Base-by-base conservation (phyloP, 1,284 basidiomycete genomes). In the Cryptococcus sp. region DNA sequence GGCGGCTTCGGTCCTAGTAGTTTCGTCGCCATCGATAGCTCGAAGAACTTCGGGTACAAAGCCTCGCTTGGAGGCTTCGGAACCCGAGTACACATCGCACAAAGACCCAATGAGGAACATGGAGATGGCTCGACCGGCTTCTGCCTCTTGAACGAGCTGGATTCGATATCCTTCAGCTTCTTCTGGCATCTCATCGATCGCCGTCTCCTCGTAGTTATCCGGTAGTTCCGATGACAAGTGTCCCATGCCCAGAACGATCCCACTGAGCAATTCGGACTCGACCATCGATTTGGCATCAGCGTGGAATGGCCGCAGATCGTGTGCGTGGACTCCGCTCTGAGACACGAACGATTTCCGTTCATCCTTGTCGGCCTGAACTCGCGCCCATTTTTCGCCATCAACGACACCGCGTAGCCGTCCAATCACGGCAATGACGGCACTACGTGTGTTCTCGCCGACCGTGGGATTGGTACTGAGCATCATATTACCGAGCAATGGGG, bases 1-100 rank as follows among this genome's bases (percentile, higher is more conserved):
- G 0, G 88, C 88, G 1, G 89, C 91, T 73, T 97, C 93, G 48
- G 89, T 83, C 59, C 93, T 81, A 9, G 96, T 90, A 80, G 87
- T 88, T 52, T 85, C 81, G 42, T 85, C 78, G 64, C 97, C 92
- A 42, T 79, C 79, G n/a, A 83, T 81, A 13, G 90, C 85, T 25
- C 85, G 80, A 57, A 87, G 81, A 2, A 98, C 83, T 71, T 96
- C 91, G 45, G 82, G 81, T 1, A 94, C 82, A 67, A 97, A 91
- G 1, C 76, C 75, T 45, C 82, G 80, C 13, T 72, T 68, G 49
- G 85, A 80, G 5, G 83, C 81, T 32, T 85, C 83, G 18, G 83
- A 79, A 16, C 79, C 79, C 51, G 85, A 68, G 16, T 83, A 82
- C 52, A 84, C 73, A 50, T 77, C 76, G 41, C 76, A 77, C 9